These are phyloP conservation scores for Phytophthora ohioensis DNA, from an alignment of 352 stramenopile genomes.

Conservation along the genomic window DNA sequence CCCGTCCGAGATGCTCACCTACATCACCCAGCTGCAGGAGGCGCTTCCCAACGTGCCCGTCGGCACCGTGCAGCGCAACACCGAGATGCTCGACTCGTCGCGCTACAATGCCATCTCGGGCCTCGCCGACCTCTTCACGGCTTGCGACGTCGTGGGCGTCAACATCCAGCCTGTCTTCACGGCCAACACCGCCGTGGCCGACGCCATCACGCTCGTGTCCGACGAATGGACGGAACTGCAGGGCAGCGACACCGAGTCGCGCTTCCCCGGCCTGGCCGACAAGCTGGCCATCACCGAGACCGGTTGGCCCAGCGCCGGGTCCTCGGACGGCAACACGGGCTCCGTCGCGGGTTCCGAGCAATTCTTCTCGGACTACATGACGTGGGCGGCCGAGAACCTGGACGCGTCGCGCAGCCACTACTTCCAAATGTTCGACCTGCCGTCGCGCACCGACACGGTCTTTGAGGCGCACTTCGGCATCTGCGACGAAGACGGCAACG, in stretches of 20 bases:
- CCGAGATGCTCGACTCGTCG: slow-evolving; percentile 53
- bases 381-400: slow-evolving; percentile 43
- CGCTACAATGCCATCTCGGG: slow-evolving; percentile 46
- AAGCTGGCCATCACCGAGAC: slow-evolving; percentile 72
- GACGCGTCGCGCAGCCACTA: slow-evolving; percentile 52
- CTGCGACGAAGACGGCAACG: slow-evolving; percentile 40
- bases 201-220: slow-evolving; percentile 53
- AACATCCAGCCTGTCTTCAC: slow-evolving; percentile 82
- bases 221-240: slow-evolving; percentile 56
- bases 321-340: slow-evolving; percentile 52
- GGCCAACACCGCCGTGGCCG: slow-evolving; percentile 35
- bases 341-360: slow-evolving; percentile 44
- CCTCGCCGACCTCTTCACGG: slow-evolving; percentile 50
- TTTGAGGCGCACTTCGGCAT: slow-evolving; percentile 67
- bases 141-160: slow-evolving; percentile 70
- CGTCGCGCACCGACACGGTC: slow-evolving; percentile 46
- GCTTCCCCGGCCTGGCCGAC: slow-evolving; percentile 50
- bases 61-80: slow-evolving; percentile 63
- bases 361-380: slow-evolving; percentile 52
- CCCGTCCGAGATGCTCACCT: slow-evolving; percentile 49
- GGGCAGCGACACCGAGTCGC: slow-evolving; percentile 41
- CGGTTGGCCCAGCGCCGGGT: slow-evolving; percentile 63
- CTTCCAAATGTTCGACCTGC: slow-evolving; percentile 73
- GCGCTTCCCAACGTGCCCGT: slow-evolving; percentile 42
- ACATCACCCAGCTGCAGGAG: slow-evolving; percentile 52